Evolutionary conservation across 148 eudicot genomes (phyloP).

Genomic region (Simmondsia chinensis): DNA sequence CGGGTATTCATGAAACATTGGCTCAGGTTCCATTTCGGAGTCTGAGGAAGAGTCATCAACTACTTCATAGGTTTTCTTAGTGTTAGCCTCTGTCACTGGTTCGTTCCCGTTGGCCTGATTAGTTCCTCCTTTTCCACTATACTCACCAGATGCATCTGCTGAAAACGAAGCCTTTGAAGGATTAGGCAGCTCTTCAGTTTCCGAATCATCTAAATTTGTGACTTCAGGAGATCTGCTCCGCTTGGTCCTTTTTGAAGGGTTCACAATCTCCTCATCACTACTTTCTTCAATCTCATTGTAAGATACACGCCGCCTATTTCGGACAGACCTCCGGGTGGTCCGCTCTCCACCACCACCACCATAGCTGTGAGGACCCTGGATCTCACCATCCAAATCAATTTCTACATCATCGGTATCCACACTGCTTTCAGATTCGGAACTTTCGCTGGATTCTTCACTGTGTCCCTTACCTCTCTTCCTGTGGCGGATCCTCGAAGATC

Average conservation of each 20-base stretch:
- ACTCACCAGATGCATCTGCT: too few species aligned
- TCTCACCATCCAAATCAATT: too few species aligned
- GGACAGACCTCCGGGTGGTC: constrained; percentile 27
- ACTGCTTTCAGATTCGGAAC: constrained; percentile 34
- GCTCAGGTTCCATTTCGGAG: constrained; percentile 15
- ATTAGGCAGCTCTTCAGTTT: too few species aligned
- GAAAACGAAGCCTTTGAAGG: too few species aligned
- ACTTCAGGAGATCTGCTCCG: too few species aligned
- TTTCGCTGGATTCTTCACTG: constrained; percentile 34
- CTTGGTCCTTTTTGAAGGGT: constrained; percentile 29
- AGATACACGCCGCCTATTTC: constrained; percentile 28
- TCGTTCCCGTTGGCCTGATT: constrained; percentile 10
- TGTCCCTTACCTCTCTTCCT: constrained; percentile 32
- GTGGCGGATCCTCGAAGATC: constrained; percentile 13
- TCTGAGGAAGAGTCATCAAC: constrained; percentile 13
- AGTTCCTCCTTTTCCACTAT: constrained; percentile 8
- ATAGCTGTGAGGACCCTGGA: too few species aligned
- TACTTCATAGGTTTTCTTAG: constrained; percentile 8
- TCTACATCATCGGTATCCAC: constrained; percentile 24
- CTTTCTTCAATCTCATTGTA: constrained; percentile 26
- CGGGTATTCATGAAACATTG: constrained; percentile 33
- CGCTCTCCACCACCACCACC: constrained; percentile 15
- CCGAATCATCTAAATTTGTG: too few species aligned
- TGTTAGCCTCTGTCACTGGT: constrained; percentile 13
- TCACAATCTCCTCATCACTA: constrained; percentile 24